Percentiles rank a stretch among this genome's conserved stretches.
These are phyloP conservation scores for Rhynchosporium secalis DNA, from an alignment of 2,329 filamentous ascomycete genomes.

Conservation along the genomic window DNA sequence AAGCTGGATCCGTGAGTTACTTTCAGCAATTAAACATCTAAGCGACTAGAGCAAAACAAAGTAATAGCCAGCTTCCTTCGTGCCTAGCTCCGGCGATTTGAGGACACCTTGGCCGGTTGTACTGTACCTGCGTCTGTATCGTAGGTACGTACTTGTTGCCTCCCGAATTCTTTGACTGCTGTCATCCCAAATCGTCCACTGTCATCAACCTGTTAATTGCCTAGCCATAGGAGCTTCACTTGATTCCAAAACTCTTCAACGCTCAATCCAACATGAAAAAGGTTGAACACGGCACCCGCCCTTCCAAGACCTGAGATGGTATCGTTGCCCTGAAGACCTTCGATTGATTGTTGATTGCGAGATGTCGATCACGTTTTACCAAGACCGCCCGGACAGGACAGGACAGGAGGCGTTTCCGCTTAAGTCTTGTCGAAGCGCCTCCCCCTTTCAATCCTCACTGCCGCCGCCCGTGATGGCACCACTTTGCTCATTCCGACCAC, in stretches of 20 bases:
- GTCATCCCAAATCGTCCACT: background rate
- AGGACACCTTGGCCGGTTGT: background rate
- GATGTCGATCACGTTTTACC: slow-evolving; percentile 30
- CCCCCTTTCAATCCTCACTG: slow-evolving; percentile 6
- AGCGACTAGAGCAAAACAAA: no score
- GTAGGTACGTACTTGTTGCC: background rate
- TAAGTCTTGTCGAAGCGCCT: slow-evolving; percentile 18
- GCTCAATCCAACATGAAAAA: slow-evolving; percentile 21
- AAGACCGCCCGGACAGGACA: slow-evolving; percentile 32
- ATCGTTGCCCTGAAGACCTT: slow-evolving; percentile 17
- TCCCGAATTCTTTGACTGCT: background rate
- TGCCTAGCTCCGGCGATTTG: no score
- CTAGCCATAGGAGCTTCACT: background rate
- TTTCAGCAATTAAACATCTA: no score
- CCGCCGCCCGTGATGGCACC: slow-evolving; percentile 13
- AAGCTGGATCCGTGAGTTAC: no score
- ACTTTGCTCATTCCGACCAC: background rate
- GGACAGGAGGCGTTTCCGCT: slow-evolving; percentile 35
- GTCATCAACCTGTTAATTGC: background rate
- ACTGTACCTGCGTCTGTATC: background rate
- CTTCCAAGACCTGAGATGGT: slow-evolving; percentile 21
- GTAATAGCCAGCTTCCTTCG: no score
- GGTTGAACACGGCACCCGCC: slow-evolving; percentile 6
- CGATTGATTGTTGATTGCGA: slow-evolving; percentile 17
- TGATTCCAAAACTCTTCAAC: background rate